Conservation (phyloP, 2,329 filamentous ascomycete species). For the Diaporthe sp. region DNA sequence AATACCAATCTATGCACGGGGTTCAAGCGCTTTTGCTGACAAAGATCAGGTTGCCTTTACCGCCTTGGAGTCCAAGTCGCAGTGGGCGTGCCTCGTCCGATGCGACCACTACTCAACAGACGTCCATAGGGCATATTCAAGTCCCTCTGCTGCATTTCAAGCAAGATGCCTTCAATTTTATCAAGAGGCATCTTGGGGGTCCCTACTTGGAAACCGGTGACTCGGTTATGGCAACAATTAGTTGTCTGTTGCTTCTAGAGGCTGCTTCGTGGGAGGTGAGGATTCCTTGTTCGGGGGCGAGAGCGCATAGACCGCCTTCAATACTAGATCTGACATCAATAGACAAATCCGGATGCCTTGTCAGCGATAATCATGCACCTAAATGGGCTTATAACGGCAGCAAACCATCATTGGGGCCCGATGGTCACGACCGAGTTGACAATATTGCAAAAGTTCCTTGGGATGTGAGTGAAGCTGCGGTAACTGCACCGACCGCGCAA, state of each 20-base stretch:
- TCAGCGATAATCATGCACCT: constrained; percentile 29
- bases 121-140: neutral
- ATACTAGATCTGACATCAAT: neutral
- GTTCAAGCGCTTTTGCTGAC: neutral
- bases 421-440: neutral
- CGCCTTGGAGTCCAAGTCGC: neutral
- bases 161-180: constrained; percentile 61
- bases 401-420: neutral
- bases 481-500: neutral
- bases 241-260: constrained; percentile 60
- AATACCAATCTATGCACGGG: neutral
- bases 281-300: neutral
- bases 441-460: constrained; percentile 6
- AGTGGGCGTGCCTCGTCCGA: neutral
- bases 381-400: constrained; percentile 19
- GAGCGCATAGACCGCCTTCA: neutral
- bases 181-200: constrained; percentile 58
- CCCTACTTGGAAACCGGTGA: constrained; percentile 56
- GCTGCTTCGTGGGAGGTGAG: constrained; percentile 47
- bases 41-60: constrained; percentile 1
- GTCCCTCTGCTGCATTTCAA: constrained; percentile 47
- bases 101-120: neutral
- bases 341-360: constrained; percentile 27
- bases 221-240: constrained; percentile 59
- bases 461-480: constrained; percentile 20